Evolutionary conservation across 2,329 filamentous ascomycete genomes (phyloP).

Genomic region (Neoarthrinium moseri): DNA sequence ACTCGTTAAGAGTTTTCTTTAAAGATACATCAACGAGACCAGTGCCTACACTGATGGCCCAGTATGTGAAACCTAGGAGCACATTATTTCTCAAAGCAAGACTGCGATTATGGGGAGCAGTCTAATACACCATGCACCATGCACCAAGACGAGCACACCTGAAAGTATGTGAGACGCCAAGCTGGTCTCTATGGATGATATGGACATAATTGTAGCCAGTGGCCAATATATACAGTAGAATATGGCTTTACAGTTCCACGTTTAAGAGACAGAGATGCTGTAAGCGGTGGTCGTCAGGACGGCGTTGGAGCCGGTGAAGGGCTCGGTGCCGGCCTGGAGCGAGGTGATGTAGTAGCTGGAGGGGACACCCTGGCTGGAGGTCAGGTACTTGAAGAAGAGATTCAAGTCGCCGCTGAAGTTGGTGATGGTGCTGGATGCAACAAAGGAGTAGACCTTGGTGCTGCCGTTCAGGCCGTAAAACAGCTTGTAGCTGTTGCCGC

Average conservation of each 20-base stretch:
- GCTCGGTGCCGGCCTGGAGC: slow-evolving; percentile 55
- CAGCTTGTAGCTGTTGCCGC: slow-evolving; percentile 50
- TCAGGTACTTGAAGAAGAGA: slow-evolving; percentile 57
- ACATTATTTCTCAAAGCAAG: too few species aligned
- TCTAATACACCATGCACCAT: too few species aligned
- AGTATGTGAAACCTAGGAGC: too few species aligned
- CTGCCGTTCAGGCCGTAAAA: slow-evolving; percentile 54
- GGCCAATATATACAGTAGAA: slow-evolving; percentile 6
- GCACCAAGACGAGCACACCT: too few species aligned
- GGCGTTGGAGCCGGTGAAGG: slow-evolving; percentile 50
- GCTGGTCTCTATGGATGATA: too few species aligned
- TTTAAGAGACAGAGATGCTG: slow-evolving; percentile 8
- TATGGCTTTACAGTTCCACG: background rate
- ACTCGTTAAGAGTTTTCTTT: too few species aligned
- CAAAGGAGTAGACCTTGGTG: slow-evolving; percentile 55
- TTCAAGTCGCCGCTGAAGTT: slow-evolving; percentile 57
- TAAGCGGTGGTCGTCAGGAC: slow-evolving; percentile 6
- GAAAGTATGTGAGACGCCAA: too few species aligned
- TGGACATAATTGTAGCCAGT: background rate
- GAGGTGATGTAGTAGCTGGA: slow-evolving; percentile 51
- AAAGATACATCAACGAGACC: too few species aligned
- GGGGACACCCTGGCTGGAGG: slow-evolving; percentile 42
- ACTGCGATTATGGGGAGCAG: too few species aligned
- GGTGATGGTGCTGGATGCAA: slow-evolving; percentile 36
- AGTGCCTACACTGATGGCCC: too few species aligned